phyloP scores from a whole-genome alignment of 768 basidiomycete genomes.

The Boletus pseudo-olivaceus region DNA sequence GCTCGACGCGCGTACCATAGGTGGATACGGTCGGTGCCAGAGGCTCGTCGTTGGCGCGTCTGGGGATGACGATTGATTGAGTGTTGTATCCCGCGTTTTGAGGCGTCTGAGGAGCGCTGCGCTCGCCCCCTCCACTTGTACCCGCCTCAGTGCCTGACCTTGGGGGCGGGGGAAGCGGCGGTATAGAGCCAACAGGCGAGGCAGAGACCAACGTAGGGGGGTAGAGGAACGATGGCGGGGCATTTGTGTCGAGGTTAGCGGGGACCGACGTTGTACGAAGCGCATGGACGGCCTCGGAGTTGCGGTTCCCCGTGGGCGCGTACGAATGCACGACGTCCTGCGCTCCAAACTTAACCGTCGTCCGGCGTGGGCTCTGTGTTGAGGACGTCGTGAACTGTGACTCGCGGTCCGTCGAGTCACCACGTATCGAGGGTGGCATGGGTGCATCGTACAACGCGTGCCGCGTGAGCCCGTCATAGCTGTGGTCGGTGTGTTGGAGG shows the following conservation, averaged over 20 bases:
- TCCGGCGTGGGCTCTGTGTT: constrained; percentile 35
- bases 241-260: constrained; percentile 11
- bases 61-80: constrained; percentile 25
- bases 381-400: constrained; percentile 29
- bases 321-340: constrained; percentile 77
- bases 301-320: constrained; percentile 51
- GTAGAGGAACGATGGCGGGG: constrained; percentile 22
- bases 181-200: constrained; percentile 4
- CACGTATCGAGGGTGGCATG: constrained; percentile 43
- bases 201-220: constrained; percentile 14
- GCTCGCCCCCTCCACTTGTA: constrained; percentile 1
- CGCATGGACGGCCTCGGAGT: constrained; percentile 40
- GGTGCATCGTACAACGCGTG: constrained; percentile 91
- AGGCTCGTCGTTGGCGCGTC: constrained; percentile 29
- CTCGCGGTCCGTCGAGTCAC: constrained; percentile 39
- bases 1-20: constrained; percentile 1
- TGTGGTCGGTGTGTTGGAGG: constrained; percentile 30
- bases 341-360: constrained; percentile 74
- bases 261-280: constrained; percentile 20
- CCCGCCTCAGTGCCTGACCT: not conserved
- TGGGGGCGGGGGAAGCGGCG: constrained; percentile 14
- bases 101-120: constrained; percentile 6
- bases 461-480: constrained; percentile 57
- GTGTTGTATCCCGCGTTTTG: constrained; percentile 23
- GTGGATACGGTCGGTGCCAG: constrained; percentile 24